phyloP scores from a whole-genome alignment of 352 stramenopile species.

The Phytophthora sp. region DNA sequence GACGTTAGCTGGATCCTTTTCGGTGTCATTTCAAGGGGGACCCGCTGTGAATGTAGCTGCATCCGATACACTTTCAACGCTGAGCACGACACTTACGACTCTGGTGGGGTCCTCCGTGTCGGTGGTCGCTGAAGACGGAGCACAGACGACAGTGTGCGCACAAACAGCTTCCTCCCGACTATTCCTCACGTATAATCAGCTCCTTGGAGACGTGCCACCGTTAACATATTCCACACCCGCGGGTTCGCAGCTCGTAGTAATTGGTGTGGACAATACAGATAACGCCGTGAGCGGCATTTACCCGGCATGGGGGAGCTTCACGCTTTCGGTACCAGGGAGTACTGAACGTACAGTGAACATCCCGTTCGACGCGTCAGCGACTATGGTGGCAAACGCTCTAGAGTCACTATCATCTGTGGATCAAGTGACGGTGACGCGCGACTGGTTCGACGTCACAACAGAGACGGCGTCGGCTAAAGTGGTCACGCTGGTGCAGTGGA shows the following conservation, averaged over 20 bases:
- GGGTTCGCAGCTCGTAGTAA: conserved; percentile 45
- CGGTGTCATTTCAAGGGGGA: conserved; percentile 53
- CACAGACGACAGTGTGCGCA: conserved; percentile 59
- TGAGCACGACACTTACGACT: conserved; percentile 35
- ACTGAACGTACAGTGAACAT: conserved; percentile 60
- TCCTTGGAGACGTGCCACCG: conserved; percentile 63
- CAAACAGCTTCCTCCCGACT: conserved; percentile 48
- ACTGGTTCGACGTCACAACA: conserved; percentile 69
- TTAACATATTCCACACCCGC: conserved; percentile 46
- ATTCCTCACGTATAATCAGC: conserved; percentile 77
- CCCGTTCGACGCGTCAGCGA: conserved; percentile 66
- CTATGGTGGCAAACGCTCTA: conserved; percentile 67
- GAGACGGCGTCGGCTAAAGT: conserved; percentile 42
- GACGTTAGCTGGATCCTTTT: conserved; percentile 53
- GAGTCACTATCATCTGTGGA: conserved; percentile 83
- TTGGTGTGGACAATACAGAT: conserved; percentile 50
- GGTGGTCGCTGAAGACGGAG: conserved; percentile 20
- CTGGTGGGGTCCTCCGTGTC: conserved; percentile 30
- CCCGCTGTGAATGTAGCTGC: conserved; percentile 42
- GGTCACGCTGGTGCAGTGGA: conserved; percentile 73
- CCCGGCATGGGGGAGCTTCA: conserved; percentile 89
- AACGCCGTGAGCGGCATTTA: conserved; percentile 80
- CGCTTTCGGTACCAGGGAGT: conserved; percentile 53
- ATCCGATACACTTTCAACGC: conserved; percentile 48
- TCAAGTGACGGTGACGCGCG: conserved; percentile 74